Conservation (phyloP, 495 filamentous ascomycete species). For the Usnea hakonensis region DNA sequence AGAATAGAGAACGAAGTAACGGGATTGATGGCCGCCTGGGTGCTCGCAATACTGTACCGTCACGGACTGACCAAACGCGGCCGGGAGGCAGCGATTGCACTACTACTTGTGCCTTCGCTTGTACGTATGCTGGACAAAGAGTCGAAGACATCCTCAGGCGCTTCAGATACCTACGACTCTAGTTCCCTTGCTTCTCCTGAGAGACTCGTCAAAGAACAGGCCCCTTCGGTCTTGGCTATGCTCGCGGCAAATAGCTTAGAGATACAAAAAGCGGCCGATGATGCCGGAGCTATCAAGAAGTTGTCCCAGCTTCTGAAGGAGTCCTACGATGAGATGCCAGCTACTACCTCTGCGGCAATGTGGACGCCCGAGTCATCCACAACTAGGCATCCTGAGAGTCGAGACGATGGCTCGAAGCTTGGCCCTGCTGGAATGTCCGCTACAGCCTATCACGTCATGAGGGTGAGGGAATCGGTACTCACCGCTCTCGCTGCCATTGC, state of each 20-base stretch:
- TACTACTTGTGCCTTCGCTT: constrained; percentile 65
- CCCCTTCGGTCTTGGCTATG: constrained; percentile 66
- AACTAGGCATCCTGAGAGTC: constrained; percentile 1
- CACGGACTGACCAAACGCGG: constrained; percentile 56
- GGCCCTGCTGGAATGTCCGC: constrained; percentile 56
- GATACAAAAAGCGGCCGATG: constrained; percentile 74
- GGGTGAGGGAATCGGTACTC: constrained; percentile 68
- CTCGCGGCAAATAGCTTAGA: constrained; percentile 67
- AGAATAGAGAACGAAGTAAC: constrained; percentile 55
- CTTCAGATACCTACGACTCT: constrained; percentile 35
- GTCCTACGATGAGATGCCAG: constrained; percentile 44
- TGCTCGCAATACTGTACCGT: constrained; percentile 70
- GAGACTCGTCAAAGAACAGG: constrained; percentile 53
- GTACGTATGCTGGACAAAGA: constrained; percentile 61
- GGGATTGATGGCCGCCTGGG: constrained; percentile 68
- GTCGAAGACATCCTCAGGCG: constrained; percentile 33
- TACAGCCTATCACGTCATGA: constrained; percentile 62
- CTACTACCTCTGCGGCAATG: constrained; percentile 4
- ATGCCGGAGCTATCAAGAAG: constrained; percentile 65
- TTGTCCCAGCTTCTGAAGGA: constrained; percentile 72
- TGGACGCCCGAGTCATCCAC: constrained; percentile 22
- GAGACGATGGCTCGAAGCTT: constrained; percentile 33
- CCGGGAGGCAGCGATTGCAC: constrained; percentile 53
- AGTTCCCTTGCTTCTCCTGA: constrained; percentile 35
- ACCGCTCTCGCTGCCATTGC: constrained; percentile 71